Evolutionary conservation across 257 asterid species (phyloP).

Genomic region (Solanum bulbocastanum): DNA sequence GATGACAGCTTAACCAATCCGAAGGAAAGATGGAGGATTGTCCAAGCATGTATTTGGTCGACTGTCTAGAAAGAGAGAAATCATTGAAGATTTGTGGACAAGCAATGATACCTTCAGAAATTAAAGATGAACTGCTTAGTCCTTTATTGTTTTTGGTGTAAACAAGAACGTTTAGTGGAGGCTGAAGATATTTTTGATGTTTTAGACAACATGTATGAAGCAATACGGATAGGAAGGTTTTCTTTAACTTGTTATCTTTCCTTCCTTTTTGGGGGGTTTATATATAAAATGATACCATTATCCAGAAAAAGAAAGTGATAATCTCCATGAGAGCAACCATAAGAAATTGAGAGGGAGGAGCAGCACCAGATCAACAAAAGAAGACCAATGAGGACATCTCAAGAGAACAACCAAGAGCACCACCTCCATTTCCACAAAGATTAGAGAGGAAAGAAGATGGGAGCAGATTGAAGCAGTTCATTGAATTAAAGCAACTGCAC

Average conservation of each 20-base stretch:
- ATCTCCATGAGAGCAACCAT: not conserved
- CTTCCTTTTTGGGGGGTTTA: not conserved
- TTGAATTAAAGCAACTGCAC: not conserved
- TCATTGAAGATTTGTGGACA: not conserved
- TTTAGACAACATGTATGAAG: not conserved
- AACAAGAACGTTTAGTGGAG: not conserved
- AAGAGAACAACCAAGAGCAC: not conserved
- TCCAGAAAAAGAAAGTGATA: not conserved
- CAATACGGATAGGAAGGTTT: not conserved
- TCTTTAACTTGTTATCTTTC: not conserved
- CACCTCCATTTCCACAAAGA: not conserved
- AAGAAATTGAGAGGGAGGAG: not conserved
- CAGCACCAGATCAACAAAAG: not conserved
- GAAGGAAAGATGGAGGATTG: not conserved
- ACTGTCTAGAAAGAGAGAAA: not conserved
- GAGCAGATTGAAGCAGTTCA: not conserved
- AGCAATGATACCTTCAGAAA: not conserved
- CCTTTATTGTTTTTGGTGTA: not conserved
- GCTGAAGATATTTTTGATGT: not conserved
- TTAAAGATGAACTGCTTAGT: not conserved
- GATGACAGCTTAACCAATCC: not conserved
- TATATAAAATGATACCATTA: not conserved
- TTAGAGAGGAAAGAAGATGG: not conserved
- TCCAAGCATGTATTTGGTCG: not conserved
- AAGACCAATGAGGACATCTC: not conserved